Evolutionary conservation across 73 alveolate species (phyloP).

Genomic region (Symbiodinium pilosum): DNA sequence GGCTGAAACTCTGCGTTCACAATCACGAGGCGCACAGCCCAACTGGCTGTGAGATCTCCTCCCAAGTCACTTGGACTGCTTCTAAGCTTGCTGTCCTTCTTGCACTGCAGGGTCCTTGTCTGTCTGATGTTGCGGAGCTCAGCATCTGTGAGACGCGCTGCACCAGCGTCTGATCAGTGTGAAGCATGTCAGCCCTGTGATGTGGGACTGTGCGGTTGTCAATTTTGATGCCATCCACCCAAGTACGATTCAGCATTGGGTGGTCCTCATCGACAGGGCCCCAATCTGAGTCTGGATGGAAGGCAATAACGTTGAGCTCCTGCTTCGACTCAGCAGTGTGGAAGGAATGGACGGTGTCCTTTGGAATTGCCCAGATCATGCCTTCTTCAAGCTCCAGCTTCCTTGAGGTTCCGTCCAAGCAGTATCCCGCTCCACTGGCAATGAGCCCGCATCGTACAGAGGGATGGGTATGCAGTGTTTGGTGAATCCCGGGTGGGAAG

Average conservation of each 20-base stretch:
- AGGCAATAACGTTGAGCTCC: constrained; percentile 74
- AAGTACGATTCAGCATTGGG: constrained; percentile 79
- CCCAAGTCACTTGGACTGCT: too few species aligned
- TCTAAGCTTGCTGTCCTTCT: too few species aligned
- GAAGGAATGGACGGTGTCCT: constrained; percentile 40
- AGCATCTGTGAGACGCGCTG: neutral
- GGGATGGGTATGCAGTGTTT: constrained; percentile 69
- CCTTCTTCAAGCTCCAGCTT: constrained; percentile 37
- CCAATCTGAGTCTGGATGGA: constrained; percentile 79
- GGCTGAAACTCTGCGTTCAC: too few species aligned
- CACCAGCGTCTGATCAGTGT: constrained; percentile 25
- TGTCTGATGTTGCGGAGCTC: too few species aligned
- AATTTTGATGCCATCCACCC: constrained; percentile 78
- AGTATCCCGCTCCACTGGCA: constrained; percentile 72
- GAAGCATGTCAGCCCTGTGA: neutral
- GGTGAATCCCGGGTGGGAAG: constrained; percentile 43
- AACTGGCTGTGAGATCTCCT: too few species aligned
- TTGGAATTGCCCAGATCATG: constrained; percentile 71
- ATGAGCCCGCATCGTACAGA: constrained; percentile 63
- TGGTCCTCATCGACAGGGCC: constrained; percentile 80
- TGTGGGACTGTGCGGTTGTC: neutral
- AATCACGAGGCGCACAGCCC: too few species aligned
- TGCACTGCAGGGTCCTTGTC: too few species aligned
- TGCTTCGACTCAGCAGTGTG: constrained; percentile 25
- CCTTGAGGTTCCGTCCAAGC: neutral